phyloP scores from a whole-genome alignment of 345 rosid species.

The Citrus hindsii region DNA sequence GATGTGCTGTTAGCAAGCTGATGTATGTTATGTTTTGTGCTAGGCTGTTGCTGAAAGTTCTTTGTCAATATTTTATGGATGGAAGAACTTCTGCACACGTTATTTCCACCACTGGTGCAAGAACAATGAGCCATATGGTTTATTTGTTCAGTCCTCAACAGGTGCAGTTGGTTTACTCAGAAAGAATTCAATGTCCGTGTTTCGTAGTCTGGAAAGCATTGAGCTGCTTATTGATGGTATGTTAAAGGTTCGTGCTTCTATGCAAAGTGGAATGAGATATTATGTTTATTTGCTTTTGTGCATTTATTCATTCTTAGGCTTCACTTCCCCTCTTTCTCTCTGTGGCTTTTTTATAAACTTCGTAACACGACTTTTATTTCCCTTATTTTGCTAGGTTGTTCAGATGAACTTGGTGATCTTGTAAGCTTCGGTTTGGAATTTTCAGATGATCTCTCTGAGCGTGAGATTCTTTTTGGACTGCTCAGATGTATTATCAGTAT shows the following conservation, averaged over 20 bases:
- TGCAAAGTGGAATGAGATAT: constrained; percentile 9
- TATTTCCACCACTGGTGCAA: constrained; percentile 86
- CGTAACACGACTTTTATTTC: constrained; percentile 1
- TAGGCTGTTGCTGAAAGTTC: constrained; percentile 63
- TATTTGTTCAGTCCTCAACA: constrained; percentile 49
- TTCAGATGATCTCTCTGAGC: constrained; percentile 39
- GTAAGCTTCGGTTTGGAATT: constrained; percentile 39
- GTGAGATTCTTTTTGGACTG: constrained; percentile 62
- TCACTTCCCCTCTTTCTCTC: not conserved
- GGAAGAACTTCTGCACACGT: constrained; percentile 71
- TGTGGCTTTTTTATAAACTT: not conserved
- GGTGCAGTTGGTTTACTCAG: constrained; percentile 82
- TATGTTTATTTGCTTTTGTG: not conserved
- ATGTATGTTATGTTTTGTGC: constrained; percentile 20
- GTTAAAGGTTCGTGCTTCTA: constrained; percentile 12
- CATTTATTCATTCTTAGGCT: not conserved
- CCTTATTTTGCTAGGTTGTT: constrained; percentile 40
- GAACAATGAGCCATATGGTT: constrained; percentile 65
- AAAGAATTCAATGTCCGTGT: constrained; percentile 70
- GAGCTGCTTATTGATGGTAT: constrained; percentile 74
- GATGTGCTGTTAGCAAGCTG: constrained; percentile 19
- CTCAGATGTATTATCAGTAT: constrained; percentile 54
- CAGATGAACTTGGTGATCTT: constrained; percentile 46
- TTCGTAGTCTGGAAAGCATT: constrained; percentile 59
- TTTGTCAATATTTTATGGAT: constrained; percentile 49